phyloP scores from a whole-genome alignment of 805 yeast genomes.

The Nematodospora valgi region DNA sequence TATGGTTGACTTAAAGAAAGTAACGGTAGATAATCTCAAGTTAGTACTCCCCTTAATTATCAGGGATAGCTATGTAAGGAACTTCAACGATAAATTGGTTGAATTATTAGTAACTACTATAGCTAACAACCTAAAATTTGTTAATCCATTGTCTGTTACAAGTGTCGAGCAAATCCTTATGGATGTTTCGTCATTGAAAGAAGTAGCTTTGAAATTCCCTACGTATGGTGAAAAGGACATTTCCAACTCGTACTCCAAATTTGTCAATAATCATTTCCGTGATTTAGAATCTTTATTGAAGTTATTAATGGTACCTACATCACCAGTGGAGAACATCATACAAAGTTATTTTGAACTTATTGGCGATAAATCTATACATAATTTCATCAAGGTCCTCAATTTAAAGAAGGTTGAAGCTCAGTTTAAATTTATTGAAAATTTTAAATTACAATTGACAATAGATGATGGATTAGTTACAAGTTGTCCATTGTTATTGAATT shows the following conservation, averaged over 20 bases:
- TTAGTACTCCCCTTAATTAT: constrained; percentile 53
- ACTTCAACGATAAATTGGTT: constrained; percentile 70
- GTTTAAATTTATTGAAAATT: constrained; percentile 32
- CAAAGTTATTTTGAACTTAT: constrained; percentile 63
- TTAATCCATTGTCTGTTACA: constrained; percentile 65
- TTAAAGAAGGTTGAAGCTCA: constrained; percentile 54
- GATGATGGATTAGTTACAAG: constrained; percentile 22
- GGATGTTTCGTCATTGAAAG: constrained; percentile 66
- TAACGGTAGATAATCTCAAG: constrained; percentile 42
- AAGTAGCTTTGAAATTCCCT: constrained; percentile 46
- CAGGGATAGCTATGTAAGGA: constrained; percentile 68
- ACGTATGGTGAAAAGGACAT: constrained; percentile 25
- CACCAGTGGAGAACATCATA: constrained; percentile 62
- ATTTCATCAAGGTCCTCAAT: constrained; percentile 62
- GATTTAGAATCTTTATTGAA: constrained; percentile 64
- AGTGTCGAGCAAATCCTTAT: constrained; percentile 77
- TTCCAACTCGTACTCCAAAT: constrained; percentile 34
- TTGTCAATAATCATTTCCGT: constrained; percentile 39
- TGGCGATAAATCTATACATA: constrained; percentile 59
- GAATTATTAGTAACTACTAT: constrained; percentile 60
- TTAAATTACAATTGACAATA: constrained; percentile 31
- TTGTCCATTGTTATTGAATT: constrained; percentile 26
- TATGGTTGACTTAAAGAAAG: constrained; percentile 52
- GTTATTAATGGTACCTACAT: constrained; percentile 57
- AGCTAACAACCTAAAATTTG: constrained; percentile 51